phyloP scores from a whole-genome alignment of 108 stramenopile genomes.

The Aurantiochytrium sp. region DNA sequence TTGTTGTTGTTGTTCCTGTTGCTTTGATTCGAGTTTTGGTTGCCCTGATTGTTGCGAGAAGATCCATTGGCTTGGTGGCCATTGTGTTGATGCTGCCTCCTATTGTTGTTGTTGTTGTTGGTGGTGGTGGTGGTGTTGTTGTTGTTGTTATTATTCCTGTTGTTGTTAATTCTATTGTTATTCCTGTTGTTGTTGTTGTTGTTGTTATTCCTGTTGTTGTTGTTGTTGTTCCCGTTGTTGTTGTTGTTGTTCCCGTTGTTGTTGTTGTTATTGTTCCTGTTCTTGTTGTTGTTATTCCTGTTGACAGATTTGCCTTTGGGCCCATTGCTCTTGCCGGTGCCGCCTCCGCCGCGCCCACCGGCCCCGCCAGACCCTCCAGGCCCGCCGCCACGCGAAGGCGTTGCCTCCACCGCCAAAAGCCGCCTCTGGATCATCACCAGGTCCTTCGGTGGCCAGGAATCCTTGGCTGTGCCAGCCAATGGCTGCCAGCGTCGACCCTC shows the following conservation, averaged over 20 bases:
- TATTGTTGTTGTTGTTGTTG: background rate
- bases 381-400: too few species aligned
- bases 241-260: constrained; percentile 20
- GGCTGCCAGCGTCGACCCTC: too few species aligned
- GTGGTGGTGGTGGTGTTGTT: background rate
- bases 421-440: too few species aligned
- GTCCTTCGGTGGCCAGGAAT: too few species aligned
- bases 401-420: too few species aligned
- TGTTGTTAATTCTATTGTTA: background rate
- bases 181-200: background rate
- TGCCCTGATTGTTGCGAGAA: background rate
- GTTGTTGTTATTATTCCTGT: background rate
- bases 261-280: background rate
- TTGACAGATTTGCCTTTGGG: background rate
- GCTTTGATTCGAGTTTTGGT: too few species aligned
- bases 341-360: background rate
- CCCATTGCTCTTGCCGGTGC: background rate
- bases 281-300: background rate
- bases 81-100: too few species aligned
- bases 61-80: too few species aligned
- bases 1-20: too few species aligned
- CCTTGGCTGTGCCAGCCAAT: too few species aligned
- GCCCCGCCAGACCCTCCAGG: too few species aligned
- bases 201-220: background rate
- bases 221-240: constrained; percentile 21